A percentile compares a stretch with the other conserved stretches of the same genome.
phyloP scores from a whole-genome alignment of 2,329 filamentous ascomycete genomes.

The Aureobasidium sp. region DNA sequence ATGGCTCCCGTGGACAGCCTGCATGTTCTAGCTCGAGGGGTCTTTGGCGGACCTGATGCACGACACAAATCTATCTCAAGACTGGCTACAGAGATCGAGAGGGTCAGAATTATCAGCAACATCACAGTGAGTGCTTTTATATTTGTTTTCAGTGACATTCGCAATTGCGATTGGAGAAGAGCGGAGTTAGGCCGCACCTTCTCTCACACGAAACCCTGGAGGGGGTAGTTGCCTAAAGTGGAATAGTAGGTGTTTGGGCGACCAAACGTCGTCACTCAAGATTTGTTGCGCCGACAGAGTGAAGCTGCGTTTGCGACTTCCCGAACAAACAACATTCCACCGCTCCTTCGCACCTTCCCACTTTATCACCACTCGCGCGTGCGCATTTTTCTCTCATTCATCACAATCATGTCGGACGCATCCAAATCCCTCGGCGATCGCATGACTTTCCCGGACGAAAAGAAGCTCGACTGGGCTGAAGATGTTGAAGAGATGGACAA shows the following conservation, averaged over 20 bases:
- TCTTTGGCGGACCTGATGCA: too few species aligned
- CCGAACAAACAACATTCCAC: not conserved
- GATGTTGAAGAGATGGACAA: conserved; percentile 17
- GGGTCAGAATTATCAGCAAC: too few species aligned
- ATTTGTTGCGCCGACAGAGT: conserved; percentile 2
- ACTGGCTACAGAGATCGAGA: too few species aligned
- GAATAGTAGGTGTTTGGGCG: not conserved
- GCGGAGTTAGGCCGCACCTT: too few species aligned
- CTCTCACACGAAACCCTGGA: too few species aligned
- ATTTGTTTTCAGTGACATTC: too few species aligned
- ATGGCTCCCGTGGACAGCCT: too few species aligned
- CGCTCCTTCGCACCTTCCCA: not conserved
- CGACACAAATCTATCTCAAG: too few species aligned
- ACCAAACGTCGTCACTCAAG: conserved; percentile 1
- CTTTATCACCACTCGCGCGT: not conserved
- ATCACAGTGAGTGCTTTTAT: too few species aligned
- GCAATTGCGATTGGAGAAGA: too few species aligned
- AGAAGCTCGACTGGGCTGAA: conserved; percentile 26
- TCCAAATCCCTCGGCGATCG: conserved; percentile 20
- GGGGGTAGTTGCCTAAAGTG: not conserved
- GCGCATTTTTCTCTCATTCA: not conserved
- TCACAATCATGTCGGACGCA: not conserved
- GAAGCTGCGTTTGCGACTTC: not conserved
- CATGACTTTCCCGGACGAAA: conserved; percentile 18
- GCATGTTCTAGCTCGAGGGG: too few species aligned